phyloP scores from a whole-genome alignment of 2,329 filamentous ascomycete species.

The Xylaria sp. region DNA sequence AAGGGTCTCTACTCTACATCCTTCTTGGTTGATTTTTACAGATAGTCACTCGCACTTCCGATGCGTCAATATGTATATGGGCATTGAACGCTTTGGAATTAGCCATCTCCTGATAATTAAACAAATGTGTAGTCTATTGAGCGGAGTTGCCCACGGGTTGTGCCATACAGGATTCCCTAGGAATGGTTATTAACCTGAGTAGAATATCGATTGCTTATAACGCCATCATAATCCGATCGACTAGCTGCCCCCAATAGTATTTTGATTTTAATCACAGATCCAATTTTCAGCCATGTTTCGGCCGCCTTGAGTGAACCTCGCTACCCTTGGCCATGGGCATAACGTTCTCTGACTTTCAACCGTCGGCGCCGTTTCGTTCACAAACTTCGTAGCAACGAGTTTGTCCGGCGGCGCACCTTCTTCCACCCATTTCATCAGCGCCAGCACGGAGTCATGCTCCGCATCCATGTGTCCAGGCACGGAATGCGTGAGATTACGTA shows the following conservation, averaged over 20 bases:
- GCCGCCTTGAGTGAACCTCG: constrained; percentile 35
- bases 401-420: constrained; percentile 49
- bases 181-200: too few species aligned
- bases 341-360: constrained; percentile 40
- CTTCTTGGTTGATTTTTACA: too few species aligned
- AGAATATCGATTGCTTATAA: neutral
- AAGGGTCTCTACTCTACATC: too few species aligned
- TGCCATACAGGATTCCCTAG: too few species aligned
- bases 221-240: neutral
- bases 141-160: too few species aligned
- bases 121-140: too few species aligned
- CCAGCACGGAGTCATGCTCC: constrained; percentile 50
- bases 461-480: constrained; percentile 46
- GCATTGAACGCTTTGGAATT: too few species aligned
- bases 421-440: constrained; percentile 61
- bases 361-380: constrained; percentile 49
- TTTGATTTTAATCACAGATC: constrained; percentile 21
- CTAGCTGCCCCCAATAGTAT: neutral
- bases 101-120: too few species aligned
- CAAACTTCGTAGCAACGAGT: constrained; percentile 51
- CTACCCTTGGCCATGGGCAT: constrained; percentile 36
- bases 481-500: constrained; percentile 55
- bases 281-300: constrained; percentile 35
- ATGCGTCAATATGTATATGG: too few species aligned
- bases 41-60: too few species aligned